phyloP scores from a whole-genome alignment of 2,329 filamentous ascomycete species.

The Alternaria arborescens region DNA sequence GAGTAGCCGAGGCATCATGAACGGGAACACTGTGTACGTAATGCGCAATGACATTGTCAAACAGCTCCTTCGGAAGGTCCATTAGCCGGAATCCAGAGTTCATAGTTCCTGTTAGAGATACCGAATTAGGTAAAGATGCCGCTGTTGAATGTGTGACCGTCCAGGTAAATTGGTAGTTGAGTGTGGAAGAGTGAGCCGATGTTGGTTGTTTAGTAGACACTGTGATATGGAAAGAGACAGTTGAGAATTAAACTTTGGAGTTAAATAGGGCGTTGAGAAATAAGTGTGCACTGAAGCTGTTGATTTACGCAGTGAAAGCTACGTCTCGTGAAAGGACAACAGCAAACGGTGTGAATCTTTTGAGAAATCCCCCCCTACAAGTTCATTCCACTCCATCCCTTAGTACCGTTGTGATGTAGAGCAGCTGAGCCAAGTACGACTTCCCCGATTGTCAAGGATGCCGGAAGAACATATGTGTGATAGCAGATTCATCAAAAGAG shows the following conservation, averaged over 20 bases:
- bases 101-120: neutral
- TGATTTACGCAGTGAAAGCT: too few species aligned
- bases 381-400: neutral
- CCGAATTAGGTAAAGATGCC: neutral
- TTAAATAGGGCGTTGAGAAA: constrained; percentile 2
- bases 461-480: too few species aligned
- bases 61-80: neutral
- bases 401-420: fast-evolving
- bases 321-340: too few species aligned
- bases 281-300: too few species aligned
- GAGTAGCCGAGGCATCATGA: neutral
- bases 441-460: too few species aligned
- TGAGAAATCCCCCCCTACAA: too few species aligned
- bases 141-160: neutral
- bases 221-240: too few species aligned
- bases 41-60: neutral
- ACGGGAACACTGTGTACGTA: neutral
- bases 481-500: too few species aligned
- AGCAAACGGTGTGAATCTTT: too few species aligned
- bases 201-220: constrained; percentile 7
- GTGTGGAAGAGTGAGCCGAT: neutral
- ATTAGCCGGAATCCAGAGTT: neutral
- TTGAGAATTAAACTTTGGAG: neutral
- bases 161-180: neutral
- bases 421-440: too few species aligned